These are phyloP conservation scores for Ophiorrhiza pumila DNA, from an alignment of 257 asterid species.

Conservation along the genomic window DNA sequence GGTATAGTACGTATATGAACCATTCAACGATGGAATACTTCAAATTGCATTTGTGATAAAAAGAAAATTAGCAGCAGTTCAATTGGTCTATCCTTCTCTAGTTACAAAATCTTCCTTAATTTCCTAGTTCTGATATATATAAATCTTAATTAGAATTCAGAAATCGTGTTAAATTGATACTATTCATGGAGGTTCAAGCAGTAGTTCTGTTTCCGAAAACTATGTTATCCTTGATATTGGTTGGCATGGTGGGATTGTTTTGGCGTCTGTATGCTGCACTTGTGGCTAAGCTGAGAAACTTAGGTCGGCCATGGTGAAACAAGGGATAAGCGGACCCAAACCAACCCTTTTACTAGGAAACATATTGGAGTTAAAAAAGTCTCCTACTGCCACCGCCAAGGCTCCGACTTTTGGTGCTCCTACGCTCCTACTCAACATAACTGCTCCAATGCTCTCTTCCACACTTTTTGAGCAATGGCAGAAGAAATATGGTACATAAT, in stretches of 20 bases:
- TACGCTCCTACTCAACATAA: conserved; percentile 32
- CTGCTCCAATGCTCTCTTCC: conserved; percentile 35
- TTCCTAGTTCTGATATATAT: too few species aligned
- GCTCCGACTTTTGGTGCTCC: neutral
- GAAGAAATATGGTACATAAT: conserved; percentile 43
- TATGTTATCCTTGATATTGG: neutral
- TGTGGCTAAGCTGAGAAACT: conserved; percentile 25
- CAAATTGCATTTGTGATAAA: too few species aligned
- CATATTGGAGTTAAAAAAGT: conserved; percentile 44
- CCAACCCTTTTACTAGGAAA: conserved; percentile 46
- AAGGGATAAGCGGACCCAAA: conserved; percentile 55
- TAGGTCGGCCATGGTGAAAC: conserved; percentile 31
- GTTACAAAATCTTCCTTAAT: too few species aligned
- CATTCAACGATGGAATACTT: too few species aligned
- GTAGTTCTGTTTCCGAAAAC: neutral
- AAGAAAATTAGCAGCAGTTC: too few species aligned
- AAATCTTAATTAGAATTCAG: too few species aligned
- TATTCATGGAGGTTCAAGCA: neutral
- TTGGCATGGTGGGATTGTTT: conserved; percentile 13
- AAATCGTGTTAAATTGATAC: too few species aligned
- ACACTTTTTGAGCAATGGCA: conserved; percentile 48
- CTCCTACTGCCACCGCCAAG: conserved; percentile 20
- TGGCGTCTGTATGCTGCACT: conserved; percentile 24
- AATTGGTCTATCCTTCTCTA: too few species aligned
- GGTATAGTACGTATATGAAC: too few species aligned